Conservation (phyloP, 2,329 filamentous ascomycete genomes). For the Alternaria sp. region DNA sequence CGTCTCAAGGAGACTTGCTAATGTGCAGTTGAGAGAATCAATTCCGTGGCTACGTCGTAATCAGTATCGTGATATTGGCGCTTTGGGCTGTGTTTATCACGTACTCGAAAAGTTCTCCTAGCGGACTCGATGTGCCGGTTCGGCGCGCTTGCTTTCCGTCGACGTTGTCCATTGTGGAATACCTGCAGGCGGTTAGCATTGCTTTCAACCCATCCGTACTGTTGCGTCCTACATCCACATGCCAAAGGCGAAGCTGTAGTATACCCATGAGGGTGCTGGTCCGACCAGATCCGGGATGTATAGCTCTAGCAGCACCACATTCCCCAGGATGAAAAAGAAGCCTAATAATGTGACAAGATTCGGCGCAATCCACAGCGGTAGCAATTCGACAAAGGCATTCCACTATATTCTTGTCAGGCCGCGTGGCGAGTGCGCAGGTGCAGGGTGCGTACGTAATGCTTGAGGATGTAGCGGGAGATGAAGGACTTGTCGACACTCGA, state of each 20-base stretch:
- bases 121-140: conserved; percentile 91
- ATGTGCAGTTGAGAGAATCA: conserved; percentile 95
- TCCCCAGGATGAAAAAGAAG: conserved; percentile 91
- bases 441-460: conserved; percentile 80
- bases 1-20: conserved; percentile 88
- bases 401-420: conserved; percentile 68
- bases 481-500: conserved; percentile 95
- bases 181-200: conserved; percentile 54
- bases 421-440: conserved; percentile 15
- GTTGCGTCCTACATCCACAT: conserved; percentile 78
- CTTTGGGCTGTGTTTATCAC: conserved; percentile 43
- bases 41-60: conserved; percentile 76
- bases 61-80: conserved; percentile 38
- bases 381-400: conserved; percentile 91
- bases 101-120: conserved; percentile 94
- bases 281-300: conserved; percentile 90
- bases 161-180: conserved; percentile 98
- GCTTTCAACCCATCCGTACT: background rate
- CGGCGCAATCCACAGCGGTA: conserved; percentile 95
- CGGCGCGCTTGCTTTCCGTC: conserved; percentile 96
- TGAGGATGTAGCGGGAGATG: conserved; percentile 90
- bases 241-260: conserved; percentile 93
- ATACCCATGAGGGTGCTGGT: conserved; percentile 88
- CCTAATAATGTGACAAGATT: conserved; percentile 97
- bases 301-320: conserved; percentile 77